A percentile compares a stretch with the other conserved stretches of the same genome.
These are phyloP conservation scores for Trapa bicornis DNA, from an alignment of 345 rosid species.

Conservation along the genomic window DNA sequence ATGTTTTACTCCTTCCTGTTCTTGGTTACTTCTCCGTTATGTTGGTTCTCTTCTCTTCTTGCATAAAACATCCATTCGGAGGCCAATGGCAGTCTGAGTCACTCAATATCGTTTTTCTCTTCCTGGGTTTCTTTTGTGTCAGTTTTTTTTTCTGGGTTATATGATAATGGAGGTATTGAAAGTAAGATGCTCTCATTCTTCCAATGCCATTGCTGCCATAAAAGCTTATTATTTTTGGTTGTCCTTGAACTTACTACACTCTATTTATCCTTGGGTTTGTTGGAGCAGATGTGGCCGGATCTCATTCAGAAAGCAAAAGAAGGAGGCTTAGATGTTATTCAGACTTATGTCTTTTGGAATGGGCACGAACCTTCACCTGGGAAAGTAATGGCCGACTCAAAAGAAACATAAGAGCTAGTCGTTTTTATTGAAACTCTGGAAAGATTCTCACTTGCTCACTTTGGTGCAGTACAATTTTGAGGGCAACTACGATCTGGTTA, in stretches of 20 bases:
- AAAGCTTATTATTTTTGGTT: background rate
- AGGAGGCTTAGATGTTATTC: slow-evolving; percentile 95
- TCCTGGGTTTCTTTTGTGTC: too few relatives aligned
- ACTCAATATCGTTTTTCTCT: too few relatives aligned
- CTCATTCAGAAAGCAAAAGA: slow-evolving; percentile 87
- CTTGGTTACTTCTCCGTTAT: background rate
- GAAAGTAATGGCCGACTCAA: slow-evolving; percentile 33
- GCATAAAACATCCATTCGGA: background rate
- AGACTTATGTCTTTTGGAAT: slow-evolving; percentile 99
- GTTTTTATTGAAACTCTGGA: background rate
- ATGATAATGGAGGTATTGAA: too few relatives aligned
- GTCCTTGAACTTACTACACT: background rate
- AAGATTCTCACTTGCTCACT: slow-evolving; percentile 2
- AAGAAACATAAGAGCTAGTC: background rate
- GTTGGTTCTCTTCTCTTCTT: background rate
- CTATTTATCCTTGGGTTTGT: slow-evolving; percentile 7
- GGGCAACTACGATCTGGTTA: slow-evolving; percentile 84
- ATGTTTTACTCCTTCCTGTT: background rate
- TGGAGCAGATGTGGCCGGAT: slow-evolving; percentile 98
- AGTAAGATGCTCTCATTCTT: too few relatives aligned
- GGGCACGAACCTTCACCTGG: slow-evolving; percentile 94
- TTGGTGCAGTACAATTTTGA: slow-evolving; percentile 60
- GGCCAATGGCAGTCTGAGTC: background rate
- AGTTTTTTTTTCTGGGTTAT: too few relatives aligned
- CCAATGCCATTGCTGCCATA: background rate